Base-by-base conservation (phyloP, 176 grass and related monocot species). In the Aegilops bicornis region DNA sequence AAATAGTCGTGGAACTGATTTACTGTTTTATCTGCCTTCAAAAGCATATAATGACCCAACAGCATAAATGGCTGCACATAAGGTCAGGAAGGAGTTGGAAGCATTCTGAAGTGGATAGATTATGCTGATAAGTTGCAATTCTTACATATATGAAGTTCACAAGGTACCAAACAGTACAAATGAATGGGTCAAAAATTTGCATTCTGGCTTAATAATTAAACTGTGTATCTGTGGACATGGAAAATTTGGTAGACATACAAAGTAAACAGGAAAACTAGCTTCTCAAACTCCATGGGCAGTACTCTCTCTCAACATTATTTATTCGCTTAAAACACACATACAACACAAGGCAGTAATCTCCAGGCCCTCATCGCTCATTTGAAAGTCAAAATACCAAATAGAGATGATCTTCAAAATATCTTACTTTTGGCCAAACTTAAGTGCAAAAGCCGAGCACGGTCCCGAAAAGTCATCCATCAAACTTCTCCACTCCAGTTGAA, bases 331-430 rank as follows among this genome's bases (percentile, higher is more conserved):
- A 43, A 43, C 40, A 43, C 40, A 43, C 40, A 43, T 3, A 25
- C 72, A 84, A 76, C 22, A 65, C 15, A 43, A 64, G 32, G 70
- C 24, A 64, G 31, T 63, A 60, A 20, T 19, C 29, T 50, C 4
- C 35, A 33, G 70, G 24, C 24, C 8, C 32, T 13, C 5, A 22
- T 56, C 22, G 14, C 50, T 70, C 56, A 31, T 42, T 50, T 36
- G 10, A 66, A 66, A 85, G 17, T 50, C 24, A 4, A 85, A 76
- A 77, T 5, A 76, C 47, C 40, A 84, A 22, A 84, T 32, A 52
- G 43, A 54, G 63, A 36, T 66, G 19, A 54, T 54, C 22, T 24
- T 66, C 7, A 48, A 47, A 68, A 68, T 37, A 52, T 58, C 43
- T 68, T 69, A 47, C 12, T 29, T 35, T 69, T 70, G 29, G 40